Conservation (phyloP, 768 basidiomycete species). For the Leucogyrophana mollusca region DNA sequence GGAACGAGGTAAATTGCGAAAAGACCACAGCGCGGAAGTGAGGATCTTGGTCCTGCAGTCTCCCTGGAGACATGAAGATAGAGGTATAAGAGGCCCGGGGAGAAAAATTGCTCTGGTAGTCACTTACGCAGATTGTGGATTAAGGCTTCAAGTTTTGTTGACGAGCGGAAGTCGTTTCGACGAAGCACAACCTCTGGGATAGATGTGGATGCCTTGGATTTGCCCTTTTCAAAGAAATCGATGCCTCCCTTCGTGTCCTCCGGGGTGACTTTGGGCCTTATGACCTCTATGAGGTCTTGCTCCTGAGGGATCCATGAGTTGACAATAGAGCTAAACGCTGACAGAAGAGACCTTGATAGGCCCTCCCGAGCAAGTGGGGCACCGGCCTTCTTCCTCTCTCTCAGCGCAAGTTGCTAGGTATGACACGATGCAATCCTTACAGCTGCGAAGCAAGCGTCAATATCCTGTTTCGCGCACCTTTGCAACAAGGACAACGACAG, state of each 20-base stretch:
- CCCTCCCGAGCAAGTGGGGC: slow-evolving; percentile 76
- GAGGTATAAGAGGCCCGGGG: not conserved
- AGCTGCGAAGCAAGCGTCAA: slow-evolving; percentile 43
- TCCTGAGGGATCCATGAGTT: slow-evolving; percentile 34
- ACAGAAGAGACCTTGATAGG: slow-evolving; percentile 54
- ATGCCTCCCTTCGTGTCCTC: not conserved
- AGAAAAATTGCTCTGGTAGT: not conserved
- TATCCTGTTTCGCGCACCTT: not conserved
- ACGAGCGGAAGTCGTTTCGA: slow-evolving; percentile 83
- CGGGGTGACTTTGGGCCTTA: slow-evolving; percentile 31
- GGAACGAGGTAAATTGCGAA: slow-evolving; percentile 86
- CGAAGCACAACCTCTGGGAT: slow-evolving; percentile 55
- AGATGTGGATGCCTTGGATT: slow-evolving; percentile 15
- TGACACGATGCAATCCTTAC: slow-evolving; percentile 86
- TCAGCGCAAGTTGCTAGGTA: slow-evolving; percentile 70
- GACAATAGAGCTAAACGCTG: not conserved
- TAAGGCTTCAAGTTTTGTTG: slow-evolving; percentile 89
- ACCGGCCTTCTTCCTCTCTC: slow-evolving; percentile 66
- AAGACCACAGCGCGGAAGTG: slow-evolving; percentile 84
- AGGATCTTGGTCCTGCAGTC: slow-evolving; percentile 68
- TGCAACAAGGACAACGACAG: slow-evolving; percentile 24
- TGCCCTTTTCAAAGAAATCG: slow-evolving; percentile 14
- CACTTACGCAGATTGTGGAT: slow-evolving; percentile 65
- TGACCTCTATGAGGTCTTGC: slow-evolving; percentile 61
- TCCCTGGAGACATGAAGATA: slow-evolving; percentile 36